Percentiles rank a stretch among this genome's conserved stretches.
These are phyloP conservation scores for Vanrija sp. DNA, from an alignment of 1,284 basidiomycete species.

Conservation along the genomic window DNA sequence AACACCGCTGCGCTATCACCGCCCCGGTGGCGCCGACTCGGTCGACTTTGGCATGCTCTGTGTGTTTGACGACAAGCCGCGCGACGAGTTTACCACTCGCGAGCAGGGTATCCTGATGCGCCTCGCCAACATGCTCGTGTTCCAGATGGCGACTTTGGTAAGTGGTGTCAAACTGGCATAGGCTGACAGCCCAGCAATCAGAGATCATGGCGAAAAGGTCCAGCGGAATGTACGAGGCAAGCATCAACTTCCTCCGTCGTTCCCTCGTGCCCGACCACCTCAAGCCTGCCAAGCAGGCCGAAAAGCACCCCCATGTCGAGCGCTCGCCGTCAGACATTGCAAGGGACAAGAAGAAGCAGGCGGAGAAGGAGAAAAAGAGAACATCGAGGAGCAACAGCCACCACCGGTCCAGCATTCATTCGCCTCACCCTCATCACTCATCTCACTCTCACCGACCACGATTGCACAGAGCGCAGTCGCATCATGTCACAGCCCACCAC, in stretches of 20 bases:
- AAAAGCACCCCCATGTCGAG: neutral
- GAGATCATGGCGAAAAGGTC: constrained; percentile 34
- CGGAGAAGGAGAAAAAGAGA: constrained; percentile 2
- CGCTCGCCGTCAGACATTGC: neutral
- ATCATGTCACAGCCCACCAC: neutral
- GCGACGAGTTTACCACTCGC: constrained; percentile 28
- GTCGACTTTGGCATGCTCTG: constrained; percentile 40
- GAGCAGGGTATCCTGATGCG: constrained; percentile 34
- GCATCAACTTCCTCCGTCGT: constrained; percentile 37
- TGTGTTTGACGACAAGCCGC: constrained; percentile 23
- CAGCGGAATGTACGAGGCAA: constrained; percentile 33
- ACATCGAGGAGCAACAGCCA: neutral
- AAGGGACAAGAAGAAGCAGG: neutral
- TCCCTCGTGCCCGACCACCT: constrained; percentile 27
- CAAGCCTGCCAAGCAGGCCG: neutral
- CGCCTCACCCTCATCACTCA: neutral
- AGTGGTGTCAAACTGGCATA: constrained; percentile 4
- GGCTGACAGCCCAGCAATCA: constrained; percentile 20
- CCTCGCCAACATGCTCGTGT: constrained; percentile 44
- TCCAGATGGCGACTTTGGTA: constrained; percentile 39
- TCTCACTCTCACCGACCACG: too few species aligned
- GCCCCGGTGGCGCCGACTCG: constrained; percentile 13
- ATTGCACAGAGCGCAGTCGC: too few species aligned
- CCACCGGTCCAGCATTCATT: neutral
- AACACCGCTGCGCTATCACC: constrained; percentile 31